A percentile compares a stretch with the other conserved stretches of the same genome.
Conservation (phyloP, 2,329 filamentous ascomycete species). For the Colletotrichum sp. region DNA sequence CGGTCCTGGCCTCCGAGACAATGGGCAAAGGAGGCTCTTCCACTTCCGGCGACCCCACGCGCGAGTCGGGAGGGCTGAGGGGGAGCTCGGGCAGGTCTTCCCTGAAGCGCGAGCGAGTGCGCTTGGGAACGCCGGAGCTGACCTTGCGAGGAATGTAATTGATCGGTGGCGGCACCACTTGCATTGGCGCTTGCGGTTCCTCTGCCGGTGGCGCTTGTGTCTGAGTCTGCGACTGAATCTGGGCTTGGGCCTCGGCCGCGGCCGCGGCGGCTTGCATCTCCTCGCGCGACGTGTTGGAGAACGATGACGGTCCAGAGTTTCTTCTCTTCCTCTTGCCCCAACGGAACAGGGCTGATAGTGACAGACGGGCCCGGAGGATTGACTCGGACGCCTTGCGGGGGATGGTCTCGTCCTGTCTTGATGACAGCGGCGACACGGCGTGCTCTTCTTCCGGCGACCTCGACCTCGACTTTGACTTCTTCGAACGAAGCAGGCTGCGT, state of each 20-base stretch:
- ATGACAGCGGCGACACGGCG: slow-evolving; percentile 35
- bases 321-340: slow-evolving; percentile 66
- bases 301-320: slow-evolving; percentile 70
- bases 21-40: slow-evolving; percentile 44
- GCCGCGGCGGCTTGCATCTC: slow-evolving; percentile 64
- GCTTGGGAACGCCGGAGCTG: slow-evolving; percentile 63
- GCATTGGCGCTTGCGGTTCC: slow-evolving; percentile 35
- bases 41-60: slow-evolving; percentile 77
- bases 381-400: slow-evolving; percentile 60
- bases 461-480: slow-evolving; percentile 54
- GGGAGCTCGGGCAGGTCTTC: slow-evolving; percentile 90
- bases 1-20: slow-evolving; percentile 29
- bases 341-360: slow-evolving; percentile 78
- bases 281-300: slow-evolving; percentile 89
- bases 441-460: slow-evolving; percentile 43
- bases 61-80: slow-evolving; percentile 82
- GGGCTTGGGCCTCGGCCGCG: slow-evolving; percentile 14
- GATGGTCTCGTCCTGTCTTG: slow-evolving; percentile 50
- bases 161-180: slow-evolving; percentile 51
- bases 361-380: slow-evolving; percentile 49
- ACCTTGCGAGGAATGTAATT: slow-evolving; percentile 37
- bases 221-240: slow-evolving; percentile 29
- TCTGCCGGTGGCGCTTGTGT: slow-evolving; percentile 35
- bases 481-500: slow-evolving; percentile 44
- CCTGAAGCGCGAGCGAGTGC: slow-evolving; percentile 88